Evolutionary conservation across 208 protist species (phyloP), one percentile per base, ranked within the genome.

Genomic region (Histomonas meleagridis): DNA sequence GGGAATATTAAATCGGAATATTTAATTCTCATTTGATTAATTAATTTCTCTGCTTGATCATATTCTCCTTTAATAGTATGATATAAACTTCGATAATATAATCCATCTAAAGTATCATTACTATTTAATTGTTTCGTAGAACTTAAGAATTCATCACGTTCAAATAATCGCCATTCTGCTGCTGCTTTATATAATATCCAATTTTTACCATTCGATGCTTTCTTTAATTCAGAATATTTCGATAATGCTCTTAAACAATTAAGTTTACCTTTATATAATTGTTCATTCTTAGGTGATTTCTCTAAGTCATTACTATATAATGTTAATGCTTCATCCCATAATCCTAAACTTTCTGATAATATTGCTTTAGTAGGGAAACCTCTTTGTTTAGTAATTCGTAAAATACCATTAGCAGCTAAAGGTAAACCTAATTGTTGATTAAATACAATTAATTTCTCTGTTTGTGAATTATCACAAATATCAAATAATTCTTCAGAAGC

Each of bases 271-370:
- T 55, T 18, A n/a, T 38, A 38, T 14, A 86, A 3, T 7, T 43
- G 43, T 26, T 86, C 46, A 49, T 86, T 86, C 26, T 55, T 86
- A 14, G 46, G 2, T 4, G 51, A 18, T 26, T 86, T 46, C 10
- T 86, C 55, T 0, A 86, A 16, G 51, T 43, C 46, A 28, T 38
- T 7, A 38, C 55, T 49, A 28, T 86, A 86, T 0, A 23, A 1
- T 38, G 51, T 86, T 1, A 86, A 28, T 55, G 76, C 76, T 32
- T 86, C 76, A 32, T 86, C 32, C 76, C 76, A 86, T 18, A 86
- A 32, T 55, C 76, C 76, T 1, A 86, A 46, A 38, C 18, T 43
- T 38, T 86, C 76, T 0, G 16, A 48, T 18, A 86, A 16, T 55
- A 43, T 32, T n/a, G 43, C 76, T 18, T 40, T 12, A 38, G 43